A percentile compares a stretch with the other conserved stretches of the same genome.
Evolutionary conservation across 169 alveolate genomes (phyloP).

Genomic region (Cryptosporidium baileyi): DNA sequence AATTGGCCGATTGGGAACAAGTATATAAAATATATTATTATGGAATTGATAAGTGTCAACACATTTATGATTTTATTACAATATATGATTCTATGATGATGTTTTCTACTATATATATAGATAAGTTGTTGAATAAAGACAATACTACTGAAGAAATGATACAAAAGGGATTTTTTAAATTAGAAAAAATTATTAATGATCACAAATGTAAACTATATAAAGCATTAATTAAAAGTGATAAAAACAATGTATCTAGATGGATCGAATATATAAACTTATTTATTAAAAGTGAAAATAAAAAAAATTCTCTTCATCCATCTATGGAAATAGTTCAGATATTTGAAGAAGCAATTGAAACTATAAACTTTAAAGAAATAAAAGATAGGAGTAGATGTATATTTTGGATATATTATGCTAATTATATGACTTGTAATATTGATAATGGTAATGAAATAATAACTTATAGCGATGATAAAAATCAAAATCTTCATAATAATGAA

Average conservation of each 20-base stretch:
- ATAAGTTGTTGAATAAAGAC: background rate
- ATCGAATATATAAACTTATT: slow-evolving; percentile 40
- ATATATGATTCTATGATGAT: slow-evolving; percentile 61
- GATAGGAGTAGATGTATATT: slow-evolving; percentile 19
- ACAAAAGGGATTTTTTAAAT: background rate
- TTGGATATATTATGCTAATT: slow-evolving; percentile 59
- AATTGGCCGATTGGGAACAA: slow-evolving; percentile 27
- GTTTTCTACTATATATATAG: slow-evolving; percentile 17
- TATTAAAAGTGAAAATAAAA: background rate
- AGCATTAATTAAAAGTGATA: slow-evolving; percentile 4
- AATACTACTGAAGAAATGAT: background rate
- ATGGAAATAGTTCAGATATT: slow-evolving; percentile 15
- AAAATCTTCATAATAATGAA: background rate
- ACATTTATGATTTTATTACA: slow-evolving; percentile 14
- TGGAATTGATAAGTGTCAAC: slow-evolving; percentile 22
- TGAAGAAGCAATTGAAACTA: slow-evolving; percentile 27
- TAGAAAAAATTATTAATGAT: slow-evolving; percentile 17
- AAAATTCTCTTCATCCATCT: slow-evolving; percentile 23
- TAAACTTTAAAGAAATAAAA: slow-evolving; percentile 5
- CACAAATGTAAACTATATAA: background rate
- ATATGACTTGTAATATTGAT: slow-evolving; percentile 16
- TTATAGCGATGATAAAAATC: background rate
- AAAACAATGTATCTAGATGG: slow-evolving; percentile 49
- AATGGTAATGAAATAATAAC: slow-evolving; percentile 26
- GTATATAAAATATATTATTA: background rate